These are phyloP conservation scores for Kalaharituber pfeilii DNA, from an alignment of 2,329 filamentous ascomycete genomes.

Conservation along the genomic window DNA sequence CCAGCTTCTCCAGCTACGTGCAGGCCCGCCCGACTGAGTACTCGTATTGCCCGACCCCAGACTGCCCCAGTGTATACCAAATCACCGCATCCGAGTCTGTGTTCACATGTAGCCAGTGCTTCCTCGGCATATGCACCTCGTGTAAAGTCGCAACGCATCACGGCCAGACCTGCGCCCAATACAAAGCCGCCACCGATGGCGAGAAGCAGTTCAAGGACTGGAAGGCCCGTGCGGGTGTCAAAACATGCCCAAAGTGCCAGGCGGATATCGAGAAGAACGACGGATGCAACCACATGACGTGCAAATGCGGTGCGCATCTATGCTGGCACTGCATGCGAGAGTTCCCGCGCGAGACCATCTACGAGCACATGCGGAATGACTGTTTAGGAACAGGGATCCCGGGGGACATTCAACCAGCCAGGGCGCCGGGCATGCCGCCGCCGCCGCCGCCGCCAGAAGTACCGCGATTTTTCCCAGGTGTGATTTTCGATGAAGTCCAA, in stretches of 20 bases:
- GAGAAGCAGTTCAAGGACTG: constrained; percentile 18
- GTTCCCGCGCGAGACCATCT: constrained; percentile 21
- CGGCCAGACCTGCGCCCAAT: constrained; percentile 25
- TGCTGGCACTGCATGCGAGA: constrained; percentile 32
- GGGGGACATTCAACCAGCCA: too few relatives aligned
- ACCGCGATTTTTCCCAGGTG: not conserved
- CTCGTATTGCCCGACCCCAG: constrained; percentile 2
- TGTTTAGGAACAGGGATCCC: not conserved
- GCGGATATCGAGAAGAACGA: constrained; percentile 29
- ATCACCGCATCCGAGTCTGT: constrained; percentile 13
- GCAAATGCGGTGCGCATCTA: constrained; percentile 30
- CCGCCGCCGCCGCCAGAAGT: not conserved
- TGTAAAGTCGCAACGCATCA: constrained; percentile 26
- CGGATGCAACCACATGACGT: constrained; percentile 34
- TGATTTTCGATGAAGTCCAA: not conserved
- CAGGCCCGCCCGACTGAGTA: not conserved
- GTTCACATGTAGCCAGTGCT: constrained; percentile 4
- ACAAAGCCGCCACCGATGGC: constrained; percentile 20
- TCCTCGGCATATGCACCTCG: constrained; percentile 24
- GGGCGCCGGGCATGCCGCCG: not conserved
- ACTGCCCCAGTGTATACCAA: constrained; percentile 1
- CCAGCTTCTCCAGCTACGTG: constrained; percentile 2
- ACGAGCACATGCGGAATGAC: not conserved
- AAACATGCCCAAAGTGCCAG: constrained; percentile 30
- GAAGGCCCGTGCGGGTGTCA: constrained; percentile 27